phyloP scores from a whole-genome alignment of 2,329 filamentous ascomycete species.

The Herpomyces periplanetae region DNA sequence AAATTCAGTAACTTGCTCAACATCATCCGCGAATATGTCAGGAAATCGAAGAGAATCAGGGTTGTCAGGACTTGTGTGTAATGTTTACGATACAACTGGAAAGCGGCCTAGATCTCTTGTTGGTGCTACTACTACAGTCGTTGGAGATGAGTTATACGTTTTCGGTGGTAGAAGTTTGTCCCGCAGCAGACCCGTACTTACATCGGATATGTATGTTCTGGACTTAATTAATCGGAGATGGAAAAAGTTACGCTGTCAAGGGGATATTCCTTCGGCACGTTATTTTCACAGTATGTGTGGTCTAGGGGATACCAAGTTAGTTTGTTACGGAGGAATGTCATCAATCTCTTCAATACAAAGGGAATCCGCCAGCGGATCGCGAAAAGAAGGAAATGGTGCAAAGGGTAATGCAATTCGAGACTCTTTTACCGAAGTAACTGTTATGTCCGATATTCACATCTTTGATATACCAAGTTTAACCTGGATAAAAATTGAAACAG shows the following conservation, averaged over 20 bases:
- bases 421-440: constrained; percentile 45
- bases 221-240: constrained; percentile 70
- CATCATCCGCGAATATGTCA: constrained; percentile 1
- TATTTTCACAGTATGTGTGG: constrained; percentile 94
- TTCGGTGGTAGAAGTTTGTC: constrained; percentile 74
- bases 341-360: constrained; percentile 16
- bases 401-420: constrained; percentile 13
- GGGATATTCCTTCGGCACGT: constrained; percentile 53
- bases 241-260: constrained; percentile 48
- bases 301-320: constrained; percentile 69
- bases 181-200: constrained; percentile 33
- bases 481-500: constrained; percentile 49
- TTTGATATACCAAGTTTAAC: constrained; percentile 45
- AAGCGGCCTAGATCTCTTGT: constrained; percentile 65
- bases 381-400: constrained; percentile 10
- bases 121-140: constrained; percentile 66
- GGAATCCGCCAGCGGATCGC: constrained; percentile 7
- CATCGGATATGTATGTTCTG: constrained; percentile 64
- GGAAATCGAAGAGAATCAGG: background rate
- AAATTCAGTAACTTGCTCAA: background rate
- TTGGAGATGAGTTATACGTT: constrained; percentile 84
- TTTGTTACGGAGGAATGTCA: constrained; percentile 95
- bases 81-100: constrained; percentile 44
- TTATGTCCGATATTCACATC: constrained; percentile 93
- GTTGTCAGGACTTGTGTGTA: constrained; percentile 23